Percentiles rank a stretch among this genome's conserved stretches.
Conservation (phyloP, 176 grass and related monocot species). For the Oryza longistaminata region DNA sequence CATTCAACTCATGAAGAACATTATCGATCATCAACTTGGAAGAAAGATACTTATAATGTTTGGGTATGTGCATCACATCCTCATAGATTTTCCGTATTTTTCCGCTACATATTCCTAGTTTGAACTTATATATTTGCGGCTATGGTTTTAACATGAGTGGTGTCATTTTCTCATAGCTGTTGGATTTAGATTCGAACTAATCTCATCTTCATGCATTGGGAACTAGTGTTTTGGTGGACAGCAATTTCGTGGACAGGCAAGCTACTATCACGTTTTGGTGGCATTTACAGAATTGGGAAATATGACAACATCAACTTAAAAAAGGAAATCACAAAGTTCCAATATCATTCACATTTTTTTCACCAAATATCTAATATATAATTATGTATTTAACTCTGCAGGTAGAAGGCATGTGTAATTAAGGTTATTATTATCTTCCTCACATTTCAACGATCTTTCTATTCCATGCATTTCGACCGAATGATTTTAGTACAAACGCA, state of each 20-base stretch:
- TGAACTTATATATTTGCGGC: background rate
- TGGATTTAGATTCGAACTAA: slow-evolving; percentile 41
- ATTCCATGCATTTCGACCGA: background rate
- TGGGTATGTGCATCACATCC: background rate
- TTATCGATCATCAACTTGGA: slow-evolving; percentile 10
- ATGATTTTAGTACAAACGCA: background rate
- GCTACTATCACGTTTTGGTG: no score
- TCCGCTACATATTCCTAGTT: slow-evolving; percentile 15
- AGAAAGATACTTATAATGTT: background rate
- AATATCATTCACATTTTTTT: no score
- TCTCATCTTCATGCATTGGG: slow-evolving; percentile 21
- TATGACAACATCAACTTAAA: no score
- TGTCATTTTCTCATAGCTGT: slow-evolving; percentile 27
- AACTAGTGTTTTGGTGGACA: background rate
- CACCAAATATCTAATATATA: no score
- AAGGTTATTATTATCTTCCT: background rate
- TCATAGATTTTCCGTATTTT: background rate
- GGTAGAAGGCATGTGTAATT: no score
- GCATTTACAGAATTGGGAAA: no score
- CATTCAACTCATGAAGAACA: slow-evolving; percentile 5
- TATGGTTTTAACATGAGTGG: background rate
- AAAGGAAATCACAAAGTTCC: no score
- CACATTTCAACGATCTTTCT: background rate
- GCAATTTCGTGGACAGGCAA: no score
- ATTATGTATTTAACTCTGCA: background rate